Evolutionary conservation across 2,329 filamentous ascomycete genomes (phyloP).

Genomic region (Saccharata proteae): DNA sequence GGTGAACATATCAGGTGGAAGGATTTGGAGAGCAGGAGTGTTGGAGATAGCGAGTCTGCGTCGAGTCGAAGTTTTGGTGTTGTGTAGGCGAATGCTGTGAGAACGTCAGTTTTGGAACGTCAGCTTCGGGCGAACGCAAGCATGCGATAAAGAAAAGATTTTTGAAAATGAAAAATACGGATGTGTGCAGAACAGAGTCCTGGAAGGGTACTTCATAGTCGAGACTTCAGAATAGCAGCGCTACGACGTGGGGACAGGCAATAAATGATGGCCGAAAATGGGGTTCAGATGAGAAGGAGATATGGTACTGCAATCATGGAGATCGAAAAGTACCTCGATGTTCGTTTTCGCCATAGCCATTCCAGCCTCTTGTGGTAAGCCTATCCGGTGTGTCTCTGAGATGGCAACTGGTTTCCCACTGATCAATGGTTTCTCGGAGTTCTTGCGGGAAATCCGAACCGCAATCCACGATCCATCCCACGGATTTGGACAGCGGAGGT

Average conservation of each 20-base stretch:
- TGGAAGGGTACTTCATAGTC: not conserved
- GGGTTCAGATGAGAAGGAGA: conserved; percentile 1
- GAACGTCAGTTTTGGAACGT: not conserved
- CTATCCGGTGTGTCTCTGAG: conserved; percentile 54
- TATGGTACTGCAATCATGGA: not conserved
- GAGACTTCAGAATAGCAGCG: too few species aligned
- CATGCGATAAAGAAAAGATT: not conserved
- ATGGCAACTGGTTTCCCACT: conserved; percentile 65
- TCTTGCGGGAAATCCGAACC: conserved; percentile 73
- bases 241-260: too few species aligned
- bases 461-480: conserved; percentile 86
- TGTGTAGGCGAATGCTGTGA: conserved; percentile 64
- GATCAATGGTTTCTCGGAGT: conserved; percentile 50
- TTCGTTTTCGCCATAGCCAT: conserved; percentile 64
- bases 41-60: conserved; percentile 53
- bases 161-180: too few species aligned
- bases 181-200: not conserved
- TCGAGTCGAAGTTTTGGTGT: conserved; percentile 78
- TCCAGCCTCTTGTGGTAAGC: conserved; percentile 83
- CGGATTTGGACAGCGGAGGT: conserved; percentile 45
- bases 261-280: not conserved
- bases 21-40: conserved; percentile 57
- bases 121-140: conserved; percentile 1
- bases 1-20: conserved; percentile 86
- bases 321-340: conserved; percentile 38